phyloP scores from a whole-genome alignment of 1,139 yeast genomes.

The Zygosaccharomyces sapae region DNA sequence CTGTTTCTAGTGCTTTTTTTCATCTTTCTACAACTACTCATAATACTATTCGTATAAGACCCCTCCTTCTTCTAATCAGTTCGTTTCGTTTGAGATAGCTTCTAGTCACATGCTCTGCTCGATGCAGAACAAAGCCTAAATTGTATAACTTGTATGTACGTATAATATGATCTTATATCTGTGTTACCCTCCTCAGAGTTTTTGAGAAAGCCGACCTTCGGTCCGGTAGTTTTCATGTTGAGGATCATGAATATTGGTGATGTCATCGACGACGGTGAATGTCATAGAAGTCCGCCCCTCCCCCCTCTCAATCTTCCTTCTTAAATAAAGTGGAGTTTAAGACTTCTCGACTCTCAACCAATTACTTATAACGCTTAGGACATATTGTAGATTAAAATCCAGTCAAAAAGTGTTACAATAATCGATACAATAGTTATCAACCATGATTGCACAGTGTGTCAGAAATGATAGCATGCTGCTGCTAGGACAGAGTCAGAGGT shows the following conservation, averaged over 20 bases:
- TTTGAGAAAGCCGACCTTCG: conserved; percentile 5
- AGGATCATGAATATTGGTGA: not conserved
- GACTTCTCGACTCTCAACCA: not conserved
- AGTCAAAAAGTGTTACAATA: no score
- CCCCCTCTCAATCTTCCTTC: not conserved
- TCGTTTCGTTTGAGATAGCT: not conserved
- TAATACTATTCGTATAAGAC: conserved; percentile 1
- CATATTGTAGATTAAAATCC: no score
- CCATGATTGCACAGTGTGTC: conserved; percentile 14
- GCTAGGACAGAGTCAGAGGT: conserved; percentile 10
- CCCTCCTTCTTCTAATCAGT: no score
- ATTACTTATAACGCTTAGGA: not conserved
- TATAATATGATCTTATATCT: not conserved
- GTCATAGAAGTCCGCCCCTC: not conserved
- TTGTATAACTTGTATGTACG: not conserved
- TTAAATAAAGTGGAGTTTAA: not conserved
- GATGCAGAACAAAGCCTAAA: not conserved
- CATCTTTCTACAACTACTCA: conserved; percentile 1
- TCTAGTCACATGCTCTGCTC: not conserved
- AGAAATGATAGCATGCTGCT: conserved; percentile 11
- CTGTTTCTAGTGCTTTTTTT: conserved; percentile 1
- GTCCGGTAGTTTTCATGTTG: conserved; percentile 1
- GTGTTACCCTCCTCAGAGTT: not conserved
- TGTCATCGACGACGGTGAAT: not conserved
- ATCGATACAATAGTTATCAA: not conserved